Base-by-base conservation (phyloP, 208 protist genomes). In the Trichomonas vaginalis region DNA sequence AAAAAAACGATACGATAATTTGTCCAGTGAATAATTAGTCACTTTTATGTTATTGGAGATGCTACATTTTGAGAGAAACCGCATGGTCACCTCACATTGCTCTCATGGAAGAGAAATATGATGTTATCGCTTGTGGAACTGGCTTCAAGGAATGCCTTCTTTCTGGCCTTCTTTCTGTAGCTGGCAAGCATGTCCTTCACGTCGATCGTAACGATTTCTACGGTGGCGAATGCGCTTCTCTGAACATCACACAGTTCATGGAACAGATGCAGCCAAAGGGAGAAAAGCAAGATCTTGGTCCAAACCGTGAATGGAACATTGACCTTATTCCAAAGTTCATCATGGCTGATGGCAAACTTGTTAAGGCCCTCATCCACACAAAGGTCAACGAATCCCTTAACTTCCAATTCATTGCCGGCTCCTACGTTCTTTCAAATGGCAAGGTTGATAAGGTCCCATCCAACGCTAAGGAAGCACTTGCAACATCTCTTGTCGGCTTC, bases 191-290 rank as follows among this genome's bases (percentile, higher is more conserved):
- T 97, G 99, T 99, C 14, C 97, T 99, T 42, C 99, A 99, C 96
- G 98, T 99, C 96, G 99, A 99, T 97, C 98, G 99, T 96, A 99
- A 99, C 97, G 96, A 98, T 35, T 99, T 99, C 97, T 99, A 99
- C 97, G 99, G 99, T 96, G 99, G 98, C 61, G 99, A 99, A 96
- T 98, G 97, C 96, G 99, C 99, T 23, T 99, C 99, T 15, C 97
- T 99, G 8, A 99, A 99, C 97, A 97, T 99, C 46, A 97, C 98
- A 49, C 99, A 99, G 97, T 96, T 99, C 10, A 99, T 98, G 97
- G 96, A 98, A 96, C 98, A 99, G 96, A 99, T 99, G 95, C 45
- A 51, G 40, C 35, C 39, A 61, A 56, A 96, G 8, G 86, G 96
- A 23, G 14, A 40, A 86, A 39, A 40, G 35, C 40, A 61, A 48